Percentiles rank a stretch among this genome's conserved stretches.
These are phyloP conservation scores for Salix viminalis DNA, from an alignment of 345 rosid species.

Conservation along the genomic window DNA sequence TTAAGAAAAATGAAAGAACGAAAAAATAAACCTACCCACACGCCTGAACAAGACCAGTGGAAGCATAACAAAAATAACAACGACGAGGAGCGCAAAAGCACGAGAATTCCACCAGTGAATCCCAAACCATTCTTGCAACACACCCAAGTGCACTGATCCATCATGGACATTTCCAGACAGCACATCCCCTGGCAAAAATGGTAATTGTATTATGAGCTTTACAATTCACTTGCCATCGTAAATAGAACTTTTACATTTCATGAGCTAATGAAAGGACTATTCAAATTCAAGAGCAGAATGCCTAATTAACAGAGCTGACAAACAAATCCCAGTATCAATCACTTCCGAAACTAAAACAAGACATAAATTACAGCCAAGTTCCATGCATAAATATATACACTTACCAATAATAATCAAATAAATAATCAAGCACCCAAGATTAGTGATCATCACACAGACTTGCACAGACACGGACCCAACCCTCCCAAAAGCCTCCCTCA, in stretches of 20 bases:
- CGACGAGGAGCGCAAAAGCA: conserved; percentile 50
- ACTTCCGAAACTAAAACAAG: not conserved
- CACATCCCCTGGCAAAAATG: conserved; percentile 58
- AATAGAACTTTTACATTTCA: no score
- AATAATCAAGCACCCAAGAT: conserved; percentile 67
- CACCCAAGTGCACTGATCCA: conserved; percentile 61
- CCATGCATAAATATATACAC: not conserved
- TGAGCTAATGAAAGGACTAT: not conserved
- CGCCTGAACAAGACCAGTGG: conserved; percentile 60
- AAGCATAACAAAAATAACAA: conserved; percentile 51
- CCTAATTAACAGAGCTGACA: not conserved
- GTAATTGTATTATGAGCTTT: not conserved
- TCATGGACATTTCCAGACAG: conserved; percentile 58
- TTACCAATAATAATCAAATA: conserved; percentile 77
- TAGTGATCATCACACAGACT: conserved; percentile 57
- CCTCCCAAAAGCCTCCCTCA: conserved; percentile 77
- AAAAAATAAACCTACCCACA: conserved; percentile 39
- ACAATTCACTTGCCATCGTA: no score
- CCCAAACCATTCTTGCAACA: conserved; percentile 89
- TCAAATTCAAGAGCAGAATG: not conserved
- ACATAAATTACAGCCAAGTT: not conserved
- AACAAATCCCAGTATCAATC: not conserved
- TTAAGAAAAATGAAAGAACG: not conserved
- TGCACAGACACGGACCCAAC: conserved; percentile 57
- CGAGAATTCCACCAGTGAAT: conserved; percentile 82